Percentiles rank a stretch among this genome's conserved stretches.
Conservation (phyloP, 179 eudicot species). For the Heliamphora pulchella region DNA sequence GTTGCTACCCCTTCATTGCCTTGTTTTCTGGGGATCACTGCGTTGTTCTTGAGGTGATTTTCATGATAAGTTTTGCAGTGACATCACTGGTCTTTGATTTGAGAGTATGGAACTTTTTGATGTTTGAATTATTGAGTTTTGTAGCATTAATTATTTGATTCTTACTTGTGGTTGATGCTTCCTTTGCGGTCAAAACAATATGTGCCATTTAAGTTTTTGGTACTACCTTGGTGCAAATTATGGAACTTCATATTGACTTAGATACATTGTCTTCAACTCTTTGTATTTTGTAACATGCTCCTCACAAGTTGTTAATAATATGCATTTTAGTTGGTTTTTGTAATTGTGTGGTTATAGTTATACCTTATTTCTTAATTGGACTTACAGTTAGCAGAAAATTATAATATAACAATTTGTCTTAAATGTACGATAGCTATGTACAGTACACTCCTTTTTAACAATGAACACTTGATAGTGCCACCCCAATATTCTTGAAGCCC, state of each 20-base stretch:
- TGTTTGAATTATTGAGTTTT: too few relatives aligned
- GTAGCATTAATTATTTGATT: too few relatives aligned
- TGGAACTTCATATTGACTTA: background rate
- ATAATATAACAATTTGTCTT: too few relatives aligned
- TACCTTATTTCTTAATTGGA: too few relatives aligned
- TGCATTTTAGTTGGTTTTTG: too few relatives aligned
- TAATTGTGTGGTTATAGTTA: too few relatives aligned
- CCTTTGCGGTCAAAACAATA: background rate
- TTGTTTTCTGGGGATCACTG: slow-evolving; percentile 68
- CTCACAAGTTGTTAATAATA: background rate
- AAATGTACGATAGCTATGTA: too few relatives aligned
- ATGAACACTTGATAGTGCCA: too few relatives aligned
- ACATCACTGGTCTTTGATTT: background rate
- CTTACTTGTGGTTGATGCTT: background rate
- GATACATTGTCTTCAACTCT: background rate
- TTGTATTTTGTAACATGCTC: background rate
- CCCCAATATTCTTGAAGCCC: too few relatives aligned
- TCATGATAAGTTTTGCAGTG: background rate
- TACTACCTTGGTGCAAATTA: background rate
- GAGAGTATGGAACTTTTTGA: too few relatives aligned
- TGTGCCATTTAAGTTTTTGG: background rate
- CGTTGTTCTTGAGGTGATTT: slow-evolving; percentile 76
- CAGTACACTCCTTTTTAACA: too few relatives aligned
- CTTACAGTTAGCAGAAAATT: too few relatives aligned
- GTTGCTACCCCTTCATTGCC: slow-evolving; percentile 66